Conservation (phyloP, 306 rosid genomes). For the Styphnolobium japonicum region DNA sequence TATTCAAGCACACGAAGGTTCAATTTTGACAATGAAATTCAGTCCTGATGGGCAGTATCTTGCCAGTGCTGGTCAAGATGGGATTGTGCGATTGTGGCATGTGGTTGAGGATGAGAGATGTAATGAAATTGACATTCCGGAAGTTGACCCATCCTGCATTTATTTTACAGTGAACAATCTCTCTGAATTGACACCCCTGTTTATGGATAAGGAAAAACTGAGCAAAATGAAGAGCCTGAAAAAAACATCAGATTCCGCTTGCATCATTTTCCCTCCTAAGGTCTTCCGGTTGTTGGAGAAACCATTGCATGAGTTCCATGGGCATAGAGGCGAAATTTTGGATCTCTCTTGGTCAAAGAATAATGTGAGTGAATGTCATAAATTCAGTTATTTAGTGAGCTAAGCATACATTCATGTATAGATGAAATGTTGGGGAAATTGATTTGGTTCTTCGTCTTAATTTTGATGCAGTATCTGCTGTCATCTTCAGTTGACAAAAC, state of each 20-base stretch:
- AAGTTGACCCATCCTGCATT: conserved; percentile 76
- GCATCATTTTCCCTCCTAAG: conserved; percentile 78
- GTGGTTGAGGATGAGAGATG: conserved; percentile 86
- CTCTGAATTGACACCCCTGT: conserved; percentile 75
- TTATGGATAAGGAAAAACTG: conserved; percentile 67
- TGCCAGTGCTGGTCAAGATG: conserved; percentile 91
- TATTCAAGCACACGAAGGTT: conserved; percentile 84
- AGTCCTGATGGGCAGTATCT: conserved; percentile 95
- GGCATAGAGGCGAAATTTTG: conserved; percentile 77
- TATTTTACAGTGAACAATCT: conserved; percentile 78
- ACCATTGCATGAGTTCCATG: conserved; percentile 81
- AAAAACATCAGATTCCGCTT: conserved; percentile 84
- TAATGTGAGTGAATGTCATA: conserved; percentile 65
- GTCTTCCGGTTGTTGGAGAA: conserved; percentile 74
- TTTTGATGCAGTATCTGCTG: conserved; percentile 74
- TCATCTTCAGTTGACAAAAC: conserved; percentile 89
- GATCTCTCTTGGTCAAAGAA: conserved; percentile 92
- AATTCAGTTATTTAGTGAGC: conserved; percentile 15
- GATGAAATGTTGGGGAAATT: background rate
- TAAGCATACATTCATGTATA: background rate
- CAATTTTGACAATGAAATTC: conserved; percentile 85
- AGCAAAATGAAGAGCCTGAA: conserved; percentile 44
- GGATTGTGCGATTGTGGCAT: conserved; percentile 83
- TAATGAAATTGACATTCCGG: conserved; percentile 72
- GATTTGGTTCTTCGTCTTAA: conserved; percentile 21